Evolutionary conservation across 2,329 filamentous ascomycete species (phyloP).

Genomic region (Phyllosticta paracitricarpa): DNA sequence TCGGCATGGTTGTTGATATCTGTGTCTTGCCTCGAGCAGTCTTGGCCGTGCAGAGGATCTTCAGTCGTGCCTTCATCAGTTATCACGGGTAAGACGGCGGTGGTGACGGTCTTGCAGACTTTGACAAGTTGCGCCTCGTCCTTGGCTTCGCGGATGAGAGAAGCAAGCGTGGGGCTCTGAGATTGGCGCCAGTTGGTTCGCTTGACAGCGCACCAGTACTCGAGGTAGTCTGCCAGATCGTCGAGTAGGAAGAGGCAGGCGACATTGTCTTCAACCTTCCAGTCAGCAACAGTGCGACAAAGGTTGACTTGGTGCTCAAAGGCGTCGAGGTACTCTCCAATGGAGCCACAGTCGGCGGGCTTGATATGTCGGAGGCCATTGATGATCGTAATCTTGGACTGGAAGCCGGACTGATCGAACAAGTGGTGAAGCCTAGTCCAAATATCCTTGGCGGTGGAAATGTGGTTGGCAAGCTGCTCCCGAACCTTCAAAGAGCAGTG

Average conservation of each 20-base stretch:
- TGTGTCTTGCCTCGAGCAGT: background rate
- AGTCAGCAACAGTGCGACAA: background rate
- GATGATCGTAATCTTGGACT: background rate
- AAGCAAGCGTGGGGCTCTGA: background rate
- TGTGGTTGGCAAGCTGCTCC: background rate
- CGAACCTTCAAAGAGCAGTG: background rate
- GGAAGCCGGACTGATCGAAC: background rate
- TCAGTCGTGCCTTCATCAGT: background rate
- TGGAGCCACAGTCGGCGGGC: background rate
- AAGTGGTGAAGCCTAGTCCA: background rate
- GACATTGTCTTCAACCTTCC: background rate
- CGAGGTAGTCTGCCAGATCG: background rate
- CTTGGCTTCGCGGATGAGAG: background rate
- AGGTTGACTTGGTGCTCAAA: background rate
- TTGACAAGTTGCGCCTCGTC: background rate
- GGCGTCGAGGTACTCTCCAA: background rate
- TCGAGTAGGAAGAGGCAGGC: background rate
- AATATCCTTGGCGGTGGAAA: background rate
- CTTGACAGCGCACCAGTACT: background rate
- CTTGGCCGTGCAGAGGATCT: background rate
- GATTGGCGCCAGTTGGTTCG: background rate
- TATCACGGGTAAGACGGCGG: background rate
- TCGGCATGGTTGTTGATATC: background rate
- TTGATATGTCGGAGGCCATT: background rate
- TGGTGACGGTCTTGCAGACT: background rate